Base-by-base conservation (phyloP, 176 grass and related monocot genomes). In the Zoysia pacifica region DNA sequence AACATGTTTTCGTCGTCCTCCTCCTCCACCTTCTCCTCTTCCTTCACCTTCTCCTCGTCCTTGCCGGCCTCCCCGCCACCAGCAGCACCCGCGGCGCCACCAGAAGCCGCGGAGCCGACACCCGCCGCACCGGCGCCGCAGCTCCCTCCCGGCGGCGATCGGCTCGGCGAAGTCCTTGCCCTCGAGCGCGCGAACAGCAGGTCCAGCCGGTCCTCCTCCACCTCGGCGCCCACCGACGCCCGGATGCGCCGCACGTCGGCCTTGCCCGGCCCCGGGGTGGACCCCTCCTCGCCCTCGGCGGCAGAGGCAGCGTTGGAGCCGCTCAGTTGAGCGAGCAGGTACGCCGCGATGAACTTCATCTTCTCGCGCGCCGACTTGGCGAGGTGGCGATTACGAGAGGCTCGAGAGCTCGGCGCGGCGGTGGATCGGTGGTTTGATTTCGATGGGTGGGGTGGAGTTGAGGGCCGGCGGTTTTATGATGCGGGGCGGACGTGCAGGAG, bases 221-320 rank as follows among this genome's bases (percentile, higher is more conserved):
- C 79, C 16, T 82, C 69, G 1, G 79, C 69, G 69, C 69, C 68
- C 0, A 64, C 68, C 3, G 79, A 41, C 3, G 7, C 56, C 36
- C 72, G 79, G 58, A 82, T 72, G 45, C 46, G 35, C 5, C 53
- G 69, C 52, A 82, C 79, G 36, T 82, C 69, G 14, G 63, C 79
- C 45, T 64, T 72, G 45, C 9, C 50, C 45, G 79, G 69, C 48
- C n/a, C n/a, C n/a, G n/a, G n/a, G n/a, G n/a, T n/a, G n/a, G n/a
- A 42, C n/a, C 38, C 72, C 51, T 15, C 52, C 18, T 43, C 58
- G 28, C 53, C 45, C 6, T 7, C 45, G 45, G 45, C 4, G 45
- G 45, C 6, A n/a, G n/a, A n/a, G n/a, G 45, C 45, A 1, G 45
- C 45, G 45, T 4, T 7, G 45, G 45, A 47, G 6, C 6, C 56